Evolutionary conservation across 2,329 filamentous ascomycete species (phyloP).

Genomic region (Botrytis byssoidea): DNA sequence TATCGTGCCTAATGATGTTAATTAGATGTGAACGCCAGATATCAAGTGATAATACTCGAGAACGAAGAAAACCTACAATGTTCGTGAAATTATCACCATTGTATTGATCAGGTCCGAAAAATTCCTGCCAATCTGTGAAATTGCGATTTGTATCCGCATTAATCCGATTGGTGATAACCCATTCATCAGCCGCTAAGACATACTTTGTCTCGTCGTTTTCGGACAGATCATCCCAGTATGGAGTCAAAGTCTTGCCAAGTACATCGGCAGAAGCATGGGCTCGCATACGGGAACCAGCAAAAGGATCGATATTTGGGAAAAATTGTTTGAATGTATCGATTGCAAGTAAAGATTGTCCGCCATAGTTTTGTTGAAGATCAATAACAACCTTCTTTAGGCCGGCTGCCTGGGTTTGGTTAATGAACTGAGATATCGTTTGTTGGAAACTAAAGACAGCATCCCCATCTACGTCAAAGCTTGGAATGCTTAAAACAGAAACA

Average conservation of each 20-base stretch:
- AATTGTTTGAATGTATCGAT: conserved; percentile 49
- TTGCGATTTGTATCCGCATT: conserved; percentile 27
- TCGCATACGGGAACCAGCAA: conserved; percentile 30
- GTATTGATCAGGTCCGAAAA: conserved; percentile 26
- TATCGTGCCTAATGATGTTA: conserved; percentile 29
- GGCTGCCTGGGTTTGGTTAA: conserved; percentile 44
- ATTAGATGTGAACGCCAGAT: neutral
- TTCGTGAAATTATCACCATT: conserved; percentile 32
- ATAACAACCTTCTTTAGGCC: conserved; percentile 60
- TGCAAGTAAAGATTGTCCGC: conserved; percentile 60
- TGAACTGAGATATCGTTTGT: conserved; percentile 41
- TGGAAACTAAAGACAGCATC: conserved; percentile 38
- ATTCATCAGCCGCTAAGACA: conserved; percentile 28
- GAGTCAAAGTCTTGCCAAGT: conserved; percentile 28
- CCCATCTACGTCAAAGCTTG: conserved; percentile 39
- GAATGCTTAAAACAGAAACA: conserved; percentile 44
- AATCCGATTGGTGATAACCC: conserved; percentile 27
- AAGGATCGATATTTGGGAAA: conserved; percentile 37
- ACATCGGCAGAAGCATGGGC: conserved; percentile 29
- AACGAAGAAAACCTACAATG: conserved; percentile 22
- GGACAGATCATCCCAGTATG: conserved; percentile 28
- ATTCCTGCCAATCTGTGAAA: conserved; percentile 32
- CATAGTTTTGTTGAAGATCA: conserved; percentile 59
- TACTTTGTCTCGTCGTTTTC: conserved; percentile 25
- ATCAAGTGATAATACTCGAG: neutral